Evolutionary conservation across 1,139 yeast genomes (phyloP).

Genomic region (Geotrichum macrosporum): DNA sequence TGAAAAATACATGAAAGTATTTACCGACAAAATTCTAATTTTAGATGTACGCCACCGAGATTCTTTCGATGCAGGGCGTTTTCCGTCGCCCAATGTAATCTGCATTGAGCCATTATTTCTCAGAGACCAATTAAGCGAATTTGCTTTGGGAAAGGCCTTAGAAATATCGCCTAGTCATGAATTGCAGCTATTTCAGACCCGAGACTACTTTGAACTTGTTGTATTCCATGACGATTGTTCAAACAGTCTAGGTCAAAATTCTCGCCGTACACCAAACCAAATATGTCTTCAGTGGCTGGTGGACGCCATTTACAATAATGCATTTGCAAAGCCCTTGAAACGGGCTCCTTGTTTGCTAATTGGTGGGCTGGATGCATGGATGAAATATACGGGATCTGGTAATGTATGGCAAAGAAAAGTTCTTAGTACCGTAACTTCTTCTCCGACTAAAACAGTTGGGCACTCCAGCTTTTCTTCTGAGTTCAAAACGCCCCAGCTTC

Average conservation of each 20-base stretch:
- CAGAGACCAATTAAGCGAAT: conserved; percentile 47
- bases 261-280: conserved; percentile 24
- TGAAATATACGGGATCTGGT: conserved; percentile 29
- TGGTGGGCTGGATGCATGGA: conserved; percentile 53
- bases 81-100: conserved; percentile 51
- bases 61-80: conserved; percentile 57
- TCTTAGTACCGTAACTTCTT: background rate
- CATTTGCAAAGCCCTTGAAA: conserved; percentile 46
- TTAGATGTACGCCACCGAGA: conserved; percentile 63
- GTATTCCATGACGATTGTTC: conserved; percentile 53
- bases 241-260: conserved; percentile 23
- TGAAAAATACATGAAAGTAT: conserved; percentile 28
- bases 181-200: conserved; percentile 46
- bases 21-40: conserved; percentile 42
- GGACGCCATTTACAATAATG: conserved; percentile 36
- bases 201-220: conserved; percentile 56
- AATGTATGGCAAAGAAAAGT: conserved; percentile 22
- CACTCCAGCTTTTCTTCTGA: background rate
- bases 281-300: conserved; percentile 24
- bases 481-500: conserved; percentile 14
- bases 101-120: conserved; percentile 69
- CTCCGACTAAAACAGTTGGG: background rate
- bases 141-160: conserved; percentile 57
- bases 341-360: conserved; percentile 53
- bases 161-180: conserved; percentile 53